A percentile compares a stretch with the other conserved stretches of the same genome.
Evolutionary conservation across 805 yeast species (phyloP).

Genomic region (Isabelozyma heimii): DNA sequence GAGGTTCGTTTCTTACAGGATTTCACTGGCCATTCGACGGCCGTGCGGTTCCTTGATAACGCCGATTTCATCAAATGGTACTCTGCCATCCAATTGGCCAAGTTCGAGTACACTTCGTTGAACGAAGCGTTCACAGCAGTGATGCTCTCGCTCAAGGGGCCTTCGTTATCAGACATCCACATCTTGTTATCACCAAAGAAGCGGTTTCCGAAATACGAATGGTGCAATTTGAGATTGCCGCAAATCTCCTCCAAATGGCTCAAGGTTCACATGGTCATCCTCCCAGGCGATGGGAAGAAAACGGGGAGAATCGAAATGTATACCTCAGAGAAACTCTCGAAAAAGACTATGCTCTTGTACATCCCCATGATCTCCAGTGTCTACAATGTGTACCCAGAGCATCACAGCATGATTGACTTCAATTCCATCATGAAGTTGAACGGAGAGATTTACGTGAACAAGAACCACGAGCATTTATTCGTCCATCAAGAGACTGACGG

Average conservation of each 20-base stretch:
- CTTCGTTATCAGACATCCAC: constrained; percentile 55
- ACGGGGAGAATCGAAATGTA: constrained; percentile 55
- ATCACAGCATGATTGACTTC: constrained; percentile 52
- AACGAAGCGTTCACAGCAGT: constrained; percentile 69
- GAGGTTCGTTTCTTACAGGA: constrained; percentile 28
- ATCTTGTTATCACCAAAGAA: constrained; percentile 51
- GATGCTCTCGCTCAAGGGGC: constrained; percentile 55
- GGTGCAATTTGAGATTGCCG: constrained; percentile 63
- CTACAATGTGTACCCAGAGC: constrained; percentile 60
- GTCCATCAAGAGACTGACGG: constrained; percentile 10
- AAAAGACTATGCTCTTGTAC: constrained; percentile 52
- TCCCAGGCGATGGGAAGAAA: constrained; percentile 45
- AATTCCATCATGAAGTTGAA: constrained; percentile 54
- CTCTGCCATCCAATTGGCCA: constrained; percentile 50
- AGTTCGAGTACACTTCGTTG: constrained; percentile 53
- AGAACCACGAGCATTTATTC: constrained; percentile 32
- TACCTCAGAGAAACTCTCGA: constrained; percentile 44
- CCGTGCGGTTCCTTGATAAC: constrained; percentile 17
- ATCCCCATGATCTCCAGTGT: constrained; percentile 43
- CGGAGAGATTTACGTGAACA: constrained; percentile 53
- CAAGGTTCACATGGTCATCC: constrained; percentile 48
- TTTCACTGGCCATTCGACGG: constrained; percentile 20
- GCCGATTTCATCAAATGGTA: constrained; percentile 37
- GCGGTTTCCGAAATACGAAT: constrained; percentile 50
- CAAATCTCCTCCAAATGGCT: constrained; percentile 59